Base-by-base conservation (phyloP, 1,284 basidiomycete species). In the Puccinia brachypodii region DNA sequence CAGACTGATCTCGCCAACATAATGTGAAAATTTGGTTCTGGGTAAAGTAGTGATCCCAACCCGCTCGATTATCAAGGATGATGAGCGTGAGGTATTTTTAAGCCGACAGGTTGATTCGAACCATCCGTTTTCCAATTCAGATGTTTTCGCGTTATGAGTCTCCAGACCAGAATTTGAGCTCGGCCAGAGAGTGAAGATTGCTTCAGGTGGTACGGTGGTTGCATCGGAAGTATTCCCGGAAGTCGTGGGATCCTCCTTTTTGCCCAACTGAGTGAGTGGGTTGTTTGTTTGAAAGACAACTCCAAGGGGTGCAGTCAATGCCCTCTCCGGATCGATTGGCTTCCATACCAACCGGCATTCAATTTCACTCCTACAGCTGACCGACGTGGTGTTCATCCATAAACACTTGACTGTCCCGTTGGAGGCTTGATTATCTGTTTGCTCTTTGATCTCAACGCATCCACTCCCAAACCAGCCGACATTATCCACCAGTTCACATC, bases 381-480 rank as follows among this genome's bases (percentile, higher is more conserved):
- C 60, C 25, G 78, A 44, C 14, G 69, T 53, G 25, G 78, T 81
- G 36, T 81, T 81, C 58, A 81, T 81, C 78, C 78, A 81, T 2
- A 81, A n/a, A 38, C 40, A 62, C 25, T 62, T 72, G 31, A 56
- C 71, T n/a, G 40, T 47, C 25, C 47, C 53, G n/a, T 3, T 53
- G 16, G 36, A 42, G 11, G 74, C 3, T 36, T 58, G 69, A n/a
- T 3, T 31, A 22, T 31, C n/a, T 19, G 36, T 7, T n/a, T 38
- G 28, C 28, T 80, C 68, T 33, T 74, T 40, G 28, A 81, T 44
- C 40, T 50, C 33, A 42, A 81, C 50, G 7, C 36, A 47, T 0
- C 78, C 78, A 62, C 78, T 81, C 16, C 78, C 78, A 56, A 50
- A 66, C 78, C 78, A 81, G n/a, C 78, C 78, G 11, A 66, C 44